Percentiles rank a stretch among this genome's conserved stretches.
phyloP scores from a whole-genome alignment of 176 grass and related monocot genomes.

The Aegilops umbellulata region DNA sequence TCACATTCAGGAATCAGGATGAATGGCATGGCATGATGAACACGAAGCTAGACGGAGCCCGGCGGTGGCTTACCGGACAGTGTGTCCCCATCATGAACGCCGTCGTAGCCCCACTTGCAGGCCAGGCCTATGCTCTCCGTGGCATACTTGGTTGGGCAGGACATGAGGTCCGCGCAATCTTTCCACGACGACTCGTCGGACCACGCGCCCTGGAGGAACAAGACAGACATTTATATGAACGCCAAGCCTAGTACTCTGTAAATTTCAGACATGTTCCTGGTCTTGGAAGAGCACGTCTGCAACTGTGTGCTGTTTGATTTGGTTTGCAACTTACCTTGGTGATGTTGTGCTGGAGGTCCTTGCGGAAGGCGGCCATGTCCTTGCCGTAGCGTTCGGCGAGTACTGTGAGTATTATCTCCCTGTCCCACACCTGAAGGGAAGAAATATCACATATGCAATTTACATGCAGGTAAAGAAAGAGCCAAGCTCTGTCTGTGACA shows the following conservation, averaged over 20 bases:
- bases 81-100: constrained; percentile 47
- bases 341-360: constrained; percentile 59
- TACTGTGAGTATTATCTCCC: constrained; percentile 80
- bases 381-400: constrained; percentile 60
- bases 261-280: background rate
- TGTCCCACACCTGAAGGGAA: constrained; percentile 75
- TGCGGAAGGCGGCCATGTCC: constrained; percentile 56
- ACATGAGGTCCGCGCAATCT: constrained; percentile 61
- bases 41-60: background rate
- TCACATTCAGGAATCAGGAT: background rate
- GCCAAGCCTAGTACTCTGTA: too few species aligned
- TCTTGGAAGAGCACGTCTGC: background rate
- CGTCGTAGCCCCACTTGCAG: constrained; percentile 66
- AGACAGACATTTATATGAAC: background rate
- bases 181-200: constrained; percentile 63
- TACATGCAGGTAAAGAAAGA: background rate
- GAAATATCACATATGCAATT: background rate
- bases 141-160: constrained; percentile 81
- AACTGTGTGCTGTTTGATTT: background rate
- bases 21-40: background rate
- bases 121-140: constrained; percentile 81
- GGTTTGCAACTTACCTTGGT: constrained; percentile 45
- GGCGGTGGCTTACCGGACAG: constrained; percentile 48
- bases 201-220: constrained; percentile 48
- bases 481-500: background rate